Evolutionary conservation across 2,329 filamentous ascomycete species (phyloP).

Genomic region (Botrytis deweyae): DNA sequence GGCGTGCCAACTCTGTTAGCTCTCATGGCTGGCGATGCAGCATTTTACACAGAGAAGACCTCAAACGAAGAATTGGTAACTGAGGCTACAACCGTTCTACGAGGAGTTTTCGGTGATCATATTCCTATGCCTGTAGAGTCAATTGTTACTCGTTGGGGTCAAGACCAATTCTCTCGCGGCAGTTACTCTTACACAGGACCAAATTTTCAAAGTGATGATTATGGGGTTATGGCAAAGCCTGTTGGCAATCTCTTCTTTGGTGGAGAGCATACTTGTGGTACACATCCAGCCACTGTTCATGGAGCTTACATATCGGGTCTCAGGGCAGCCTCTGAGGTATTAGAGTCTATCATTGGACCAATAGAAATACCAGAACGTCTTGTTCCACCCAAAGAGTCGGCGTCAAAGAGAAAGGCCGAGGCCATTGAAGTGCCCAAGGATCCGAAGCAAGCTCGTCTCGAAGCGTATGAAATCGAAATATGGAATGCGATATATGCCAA

Average conservation of each 20-base stretch:
- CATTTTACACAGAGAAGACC: constrained; percentile 78
- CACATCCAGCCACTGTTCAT: constrained; percentile 94
- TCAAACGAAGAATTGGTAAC: constrained; percentile 72
- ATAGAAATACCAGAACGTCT: constrained; percentile 76
- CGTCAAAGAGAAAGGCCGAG: constrained; percentile 55
- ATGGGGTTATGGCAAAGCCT: constrained; percentile 82
- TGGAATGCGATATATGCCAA: constrained; percentile 52
- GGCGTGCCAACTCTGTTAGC: constrained; percentile 86
- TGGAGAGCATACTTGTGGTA: constrained; percentile 93
- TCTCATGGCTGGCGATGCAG: constrained; percentile 93
- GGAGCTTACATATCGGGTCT: constrained; percentile 94
- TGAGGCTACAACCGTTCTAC: constrained; percentile 78
- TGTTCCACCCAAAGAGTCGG: constrained; percentile 60
- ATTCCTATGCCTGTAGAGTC: constrained; percentile 81
- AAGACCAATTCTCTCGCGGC: constrained; percentile 85
- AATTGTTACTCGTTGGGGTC: constrained; percentile 89
- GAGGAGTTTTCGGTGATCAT: constrained; percentile 67
- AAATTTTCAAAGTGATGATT: constrained; percentile 79
- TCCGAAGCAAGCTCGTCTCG: constrained; percentile 52
- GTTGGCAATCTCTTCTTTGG: constrained; percentile 92
- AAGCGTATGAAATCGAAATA: constrained; percentile 56
- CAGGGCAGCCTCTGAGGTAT: constrained; percentile 81
- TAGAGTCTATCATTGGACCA: constrained; percentile 77
- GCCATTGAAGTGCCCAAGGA: constrained; percentile 44
- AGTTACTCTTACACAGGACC: constrained; percentile 94